These are phyloP conservation scores for Botrytis deweyae DNA, from an alignment of 2,329 filamentous ascomycete species.

Conservation along the genomic window DNA sequence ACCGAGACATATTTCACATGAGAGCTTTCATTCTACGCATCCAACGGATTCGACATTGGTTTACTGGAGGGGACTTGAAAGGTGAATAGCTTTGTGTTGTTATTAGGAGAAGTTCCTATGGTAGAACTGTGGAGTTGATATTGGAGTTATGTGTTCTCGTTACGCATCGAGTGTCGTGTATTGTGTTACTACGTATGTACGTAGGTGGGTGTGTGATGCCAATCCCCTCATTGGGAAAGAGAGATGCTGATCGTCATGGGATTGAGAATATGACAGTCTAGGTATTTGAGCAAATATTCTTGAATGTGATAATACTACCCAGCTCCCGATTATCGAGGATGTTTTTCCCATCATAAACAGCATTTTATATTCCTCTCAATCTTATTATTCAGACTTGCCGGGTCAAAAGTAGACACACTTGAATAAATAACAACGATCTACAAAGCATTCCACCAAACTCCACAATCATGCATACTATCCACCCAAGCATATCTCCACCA, in stretches of 20 bases:
- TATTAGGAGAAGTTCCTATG: neutral
- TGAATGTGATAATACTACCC: rapidly evolving
- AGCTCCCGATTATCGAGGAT: too few species aligned
- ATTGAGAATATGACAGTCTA: neutral
- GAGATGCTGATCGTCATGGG: neutral
- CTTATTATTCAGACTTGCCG: too few species aligned
- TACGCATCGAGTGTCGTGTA: neutral
- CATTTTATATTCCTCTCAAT: too few species aligned
- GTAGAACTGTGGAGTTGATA: neutral
- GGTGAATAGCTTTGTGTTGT: neutral
- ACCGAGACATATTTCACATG: neutral
- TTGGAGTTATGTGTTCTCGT: neutral
- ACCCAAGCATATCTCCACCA: neutral
- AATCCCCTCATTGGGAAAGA: neutral
- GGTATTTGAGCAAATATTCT: neutral
- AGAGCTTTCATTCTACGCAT: neutral
- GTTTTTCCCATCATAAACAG: too few species aligned
- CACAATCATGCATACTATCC: neutral
- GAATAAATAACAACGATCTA: neutral
- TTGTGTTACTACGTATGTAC: neutral
- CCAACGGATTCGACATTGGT: neutral
- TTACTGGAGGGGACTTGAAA: neutral
- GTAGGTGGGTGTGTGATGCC: neutral
- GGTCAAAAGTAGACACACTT: too few species aligned
- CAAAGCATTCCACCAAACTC: neutral